Conservation (phyloP, 1,284 basidiomycete genomes). For the Cystobasidium pallidum region DNA sequence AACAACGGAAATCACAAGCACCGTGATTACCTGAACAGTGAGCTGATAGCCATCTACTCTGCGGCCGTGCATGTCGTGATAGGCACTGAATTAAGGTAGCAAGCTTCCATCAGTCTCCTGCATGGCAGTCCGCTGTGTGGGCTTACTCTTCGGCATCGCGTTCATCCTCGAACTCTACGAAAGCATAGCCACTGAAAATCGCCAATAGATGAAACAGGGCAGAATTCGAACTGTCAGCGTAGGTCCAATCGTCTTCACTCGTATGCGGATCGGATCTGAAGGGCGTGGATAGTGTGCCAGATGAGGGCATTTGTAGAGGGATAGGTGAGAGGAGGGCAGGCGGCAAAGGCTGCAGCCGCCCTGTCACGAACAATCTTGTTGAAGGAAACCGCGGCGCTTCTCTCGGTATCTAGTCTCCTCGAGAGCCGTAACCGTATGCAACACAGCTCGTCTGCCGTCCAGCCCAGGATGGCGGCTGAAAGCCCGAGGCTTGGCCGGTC, state of each 20-base stretch:
- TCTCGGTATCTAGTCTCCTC: neutral
- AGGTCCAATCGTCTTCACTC: slow-evolving; percentile 9
- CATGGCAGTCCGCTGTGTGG: neutral
- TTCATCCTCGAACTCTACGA: slow-evolving; percentile 41
- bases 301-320: too few species aligned
- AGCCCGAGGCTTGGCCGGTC: neutral
- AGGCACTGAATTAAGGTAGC: slow-evolving; percentile 5
- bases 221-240: slow-evolving; percentile 19
- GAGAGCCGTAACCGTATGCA: neutral
- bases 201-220: neutral
- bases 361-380: too few species aligned
- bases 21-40: slow-evolving; percentile 29
- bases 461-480: neutral
- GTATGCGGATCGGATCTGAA: neutral
- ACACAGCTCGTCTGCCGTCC: neutral
- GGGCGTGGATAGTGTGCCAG: neutral
- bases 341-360: too few species aligned
- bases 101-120: neutral
- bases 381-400: too few species aligned
- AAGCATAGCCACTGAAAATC: slow-evolving; percentile 38
- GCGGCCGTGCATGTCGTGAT: slow-evolving; percentile 43
- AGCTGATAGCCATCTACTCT: slow-evolving; percentile 41
- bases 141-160: slow-evolving; percentile 42
- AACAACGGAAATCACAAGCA: neutral
- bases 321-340: neutral